phyloP scores from a whole-genome alignment of 345 rosid genomes.

The Eucalyptus leucophloia region DNA sequence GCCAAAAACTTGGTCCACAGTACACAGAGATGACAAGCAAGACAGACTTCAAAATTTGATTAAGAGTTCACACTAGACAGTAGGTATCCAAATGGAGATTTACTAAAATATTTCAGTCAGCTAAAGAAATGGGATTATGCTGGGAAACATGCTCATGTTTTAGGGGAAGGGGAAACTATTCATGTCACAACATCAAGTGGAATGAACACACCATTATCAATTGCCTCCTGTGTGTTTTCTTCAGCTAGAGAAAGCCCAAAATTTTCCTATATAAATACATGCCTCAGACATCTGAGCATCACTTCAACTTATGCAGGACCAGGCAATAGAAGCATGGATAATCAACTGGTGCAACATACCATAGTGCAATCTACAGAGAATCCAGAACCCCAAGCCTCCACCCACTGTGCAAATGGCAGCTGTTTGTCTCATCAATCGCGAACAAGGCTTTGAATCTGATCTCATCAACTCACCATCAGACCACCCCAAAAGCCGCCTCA shows the following conservation, averaged over 20 bases:
- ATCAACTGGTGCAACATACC: conserved; percentile 18
- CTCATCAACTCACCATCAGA: conserved; percentile 83
- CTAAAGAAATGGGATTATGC: neutral
- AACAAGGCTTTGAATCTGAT: conserved; percentile 73
- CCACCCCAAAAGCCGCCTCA: conserved; percentile 52
- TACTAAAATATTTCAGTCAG: neutral
- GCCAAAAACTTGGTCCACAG: neutral
- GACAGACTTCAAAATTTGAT: neutral
- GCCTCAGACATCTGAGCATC: neutral
- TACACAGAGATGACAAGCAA: neutral
- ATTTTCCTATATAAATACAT: neutral
- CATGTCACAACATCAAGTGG: neutral
- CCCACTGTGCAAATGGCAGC: conserved; percentile 65
- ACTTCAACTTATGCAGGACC: neutral
- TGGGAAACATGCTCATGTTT: neutral
- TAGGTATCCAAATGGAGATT: neutral
- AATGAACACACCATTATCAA: neutral
- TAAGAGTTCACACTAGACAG: neutral
- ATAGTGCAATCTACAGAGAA: conserved; percentile 70
- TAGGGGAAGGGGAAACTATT: neutral
- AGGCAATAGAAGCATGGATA: neutral
- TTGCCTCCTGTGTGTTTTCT: neutral
- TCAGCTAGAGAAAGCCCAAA: neutral
- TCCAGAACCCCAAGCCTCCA: conserved; percentile 81
- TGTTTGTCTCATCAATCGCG: conserved; percentile 67